Evolutionary conservation across 306 rosid species (phyloP).

Genomic region (Urtica urens): DNA sequence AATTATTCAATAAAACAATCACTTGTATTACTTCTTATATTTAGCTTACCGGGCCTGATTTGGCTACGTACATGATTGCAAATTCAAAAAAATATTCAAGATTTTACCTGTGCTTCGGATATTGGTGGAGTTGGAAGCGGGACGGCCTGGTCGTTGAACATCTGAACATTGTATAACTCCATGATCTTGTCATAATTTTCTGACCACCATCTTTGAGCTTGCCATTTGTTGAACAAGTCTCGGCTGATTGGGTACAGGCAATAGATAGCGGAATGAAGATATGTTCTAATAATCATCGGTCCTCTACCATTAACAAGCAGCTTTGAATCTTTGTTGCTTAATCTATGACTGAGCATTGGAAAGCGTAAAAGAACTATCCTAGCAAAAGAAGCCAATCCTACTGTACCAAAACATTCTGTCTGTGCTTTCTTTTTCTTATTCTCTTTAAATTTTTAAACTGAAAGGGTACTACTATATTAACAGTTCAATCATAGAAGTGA

Average conservation of each 20-base stretch:
- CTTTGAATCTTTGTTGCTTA: neutral
- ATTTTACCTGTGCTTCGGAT: slow-evolving; percentile 77
- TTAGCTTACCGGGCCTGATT: too few relatives aligned
- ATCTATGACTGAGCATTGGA: neutral
- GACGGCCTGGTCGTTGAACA: slow-evolving; percentile 72
- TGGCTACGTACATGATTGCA: too few relatives aligned
- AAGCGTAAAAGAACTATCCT: neutral
- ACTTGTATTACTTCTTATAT: too few relatives aligned
- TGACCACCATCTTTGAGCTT: slow-evolving; percentile 96
- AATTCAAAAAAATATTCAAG: too few relatives aligned
- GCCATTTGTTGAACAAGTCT: slow-evolving; percentile 82
- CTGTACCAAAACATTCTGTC: too few relatives aligned
- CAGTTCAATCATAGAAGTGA: slow-evolving; percentile 1
- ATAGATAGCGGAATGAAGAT: slow-evolving; percentile 15
- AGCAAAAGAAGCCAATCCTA: too few relatives aligned
- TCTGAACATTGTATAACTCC: slow-evolving; percentile 92
- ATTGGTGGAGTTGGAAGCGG: slow-evolving; percentile 86
- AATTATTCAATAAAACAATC: too few relatives aligned
- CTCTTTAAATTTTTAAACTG: neutral
- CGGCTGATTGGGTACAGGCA: slow-evolving; percentile 68
- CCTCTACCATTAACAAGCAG: neutral
- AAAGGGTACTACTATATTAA: too few relatives aligned
- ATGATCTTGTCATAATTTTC: slow-evolving; percentile 90
- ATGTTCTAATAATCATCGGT: neutral
- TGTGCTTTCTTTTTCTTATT: neutral